Evolutionary conservation across 805 yeast species (phyloP).

Genomic region (Lipomyces starkeyi): DNA sequence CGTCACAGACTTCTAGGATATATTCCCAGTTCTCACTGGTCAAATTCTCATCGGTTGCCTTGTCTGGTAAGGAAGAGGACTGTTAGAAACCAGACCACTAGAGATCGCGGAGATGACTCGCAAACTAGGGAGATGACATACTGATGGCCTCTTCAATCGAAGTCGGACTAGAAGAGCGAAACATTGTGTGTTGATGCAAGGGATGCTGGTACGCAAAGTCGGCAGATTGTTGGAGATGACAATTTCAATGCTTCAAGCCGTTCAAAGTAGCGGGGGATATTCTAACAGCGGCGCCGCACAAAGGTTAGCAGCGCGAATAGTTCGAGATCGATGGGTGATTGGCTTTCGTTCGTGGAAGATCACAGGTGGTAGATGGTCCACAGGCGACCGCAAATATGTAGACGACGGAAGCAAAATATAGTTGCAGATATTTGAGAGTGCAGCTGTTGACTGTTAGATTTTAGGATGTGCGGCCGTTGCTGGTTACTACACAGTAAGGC

Average conservation of each 20-base stretch:
- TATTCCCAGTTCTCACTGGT: conserved; percentile 72
- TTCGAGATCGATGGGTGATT: not conserved
- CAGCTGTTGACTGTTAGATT: not conserved
- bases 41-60: conserved; percentile 69
- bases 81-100: conserved; percentile 1
- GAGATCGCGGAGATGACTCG: not conserved
- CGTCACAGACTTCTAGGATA: conserved; percentile 69
- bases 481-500: too few relatives aligned
- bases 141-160: conserved; percentile 37
- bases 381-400: not conserved
- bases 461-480: not conserved
- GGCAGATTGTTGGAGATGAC: not conserved
- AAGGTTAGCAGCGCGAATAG: not conserved
- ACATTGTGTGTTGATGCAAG: conserved; percentile 17
- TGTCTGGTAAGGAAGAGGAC: conserved; percentile 33
- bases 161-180: conserved; percentile 32
- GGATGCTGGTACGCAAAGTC: not conserved
- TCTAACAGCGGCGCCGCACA: not conserved
- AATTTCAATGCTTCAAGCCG: not conserved
- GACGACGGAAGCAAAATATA: not conserved
- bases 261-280: not conserved
- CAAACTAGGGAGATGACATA: conserved; percentile 18
- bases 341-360: not conserved
- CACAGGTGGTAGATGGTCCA: not conserved
- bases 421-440: not conserved